These are phyloP conservation scores for Arabis alpina DNA, from an alignment of 345 rosid species.

Conservation along the genomic window DNA sequence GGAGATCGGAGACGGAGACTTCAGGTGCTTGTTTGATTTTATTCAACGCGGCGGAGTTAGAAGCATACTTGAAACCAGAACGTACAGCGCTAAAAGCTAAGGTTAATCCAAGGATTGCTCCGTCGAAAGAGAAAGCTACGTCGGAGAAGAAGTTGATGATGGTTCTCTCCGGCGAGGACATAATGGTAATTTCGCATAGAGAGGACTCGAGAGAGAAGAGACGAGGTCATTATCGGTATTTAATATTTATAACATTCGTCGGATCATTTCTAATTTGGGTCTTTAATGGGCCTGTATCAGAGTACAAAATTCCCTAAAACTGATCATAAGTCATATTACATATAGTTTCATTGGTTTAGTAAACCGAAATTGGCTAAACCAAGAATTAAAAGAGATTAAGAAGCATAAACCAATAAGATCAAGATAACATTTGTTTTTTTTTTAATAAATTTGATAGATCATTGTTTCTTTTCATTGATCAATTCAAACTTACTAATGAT, in stretches of 20 bases:
- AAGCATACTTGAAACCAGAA: conserved; percentile 50
- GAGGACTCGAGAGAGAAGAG: not conserved
- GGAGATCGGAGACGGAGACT: conserved; percentile 67
- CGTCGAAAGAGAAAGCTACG: conserved; percentile 82
- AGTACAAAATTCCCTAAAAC: not conserved
- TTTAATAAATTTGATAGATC: too few species aligned
- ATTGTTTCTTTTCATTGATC: too few species aligned
- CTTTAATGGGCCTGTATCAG: conserved; percentile 11
- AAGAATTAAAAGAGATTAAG: too few species aligned
- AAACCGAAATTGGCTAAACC: too few species aligned
- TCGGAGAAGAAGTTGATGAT: conserved; percentile 54
- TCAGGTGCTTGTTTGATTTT: conserved; percentile 59
- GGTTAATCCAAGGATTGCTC: conserved; percentile 78
- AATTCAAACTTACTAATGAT: too few species aligned
- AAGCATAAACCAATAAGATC: too few species aligned
- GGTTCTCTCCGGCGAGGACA: conserved; percentile 82
- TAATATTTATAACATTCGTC: not conserved
- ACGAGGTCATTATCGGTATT: conserved; percentile 24
- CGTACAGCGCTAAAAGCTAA: conserved; percentile 73
- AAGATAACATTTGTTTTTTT: too few species aligned
- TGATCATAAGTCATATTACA: too few species aligned
- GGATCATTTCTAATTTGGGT: conserved; percentile 17
- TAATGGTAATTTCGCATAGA: conserved; percentile 27
- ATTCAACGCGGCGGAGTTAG: conserved; percentile 59
- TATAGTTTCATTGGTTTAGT: too few species aligned